phyloP scores from a whole-genome alignment of 305 asterid genomes.

The Stenogyne calaminthoides region DNA sequence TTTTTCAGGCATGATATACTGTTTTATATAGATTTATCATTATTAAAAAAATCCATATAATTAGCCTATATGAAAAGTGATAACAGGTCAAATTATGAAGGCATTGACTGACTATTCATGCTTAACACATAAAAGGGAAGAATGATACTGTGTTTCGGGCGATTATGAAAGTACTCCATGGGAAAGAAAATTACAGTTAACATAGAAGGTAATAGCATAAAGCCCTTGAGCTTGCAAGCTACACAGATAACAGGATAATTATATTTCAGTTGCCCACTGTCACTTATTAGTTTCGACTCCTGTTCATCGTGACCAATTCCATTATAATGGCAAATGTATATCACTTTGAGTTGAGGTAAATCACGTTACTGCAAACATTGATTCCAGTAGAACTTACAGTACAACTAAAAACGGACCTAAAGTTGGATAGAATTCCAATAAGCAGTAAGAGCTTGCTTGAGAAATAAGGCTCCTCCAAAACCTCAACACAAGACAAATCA shows the following conservation, averaged over 20 bases:
- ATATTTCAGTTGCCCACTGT: slow-evolving; percentile 15
- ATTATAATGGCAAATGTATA: slow-evolving; percentile 23
- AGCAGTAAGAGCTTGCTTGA: slow-evolving; percentile 82
- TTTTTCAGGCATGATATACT: slow-evolving; percentile 31
- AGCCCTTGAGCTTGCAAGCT: slow-evolving; percentile 6
- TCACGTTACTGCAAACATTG: slow-evolving; percentile 12
- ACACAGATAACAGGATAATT: not conserved
- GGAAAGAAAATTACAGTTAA: not conserved
- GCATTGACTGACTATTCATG: slow-evolving; percentile 3
- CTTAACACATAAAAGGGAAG: not conserved
- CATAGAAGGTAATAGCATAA: slow-evolving; percentile 6
- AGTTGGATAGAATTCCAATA: slow-evolving; percentile 65
- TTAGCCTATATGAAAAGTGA: slow-evolving; percentile 7
- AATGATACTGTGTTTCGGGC: not conserved
- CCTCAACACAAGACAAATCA: slow-evolving; percentile 64
- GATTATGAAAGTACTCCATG: not conserved
- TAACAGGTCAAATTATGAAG: slow-evolving; percentile 8
- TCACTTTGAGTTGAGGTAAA: slow-evolving; percentile 10
- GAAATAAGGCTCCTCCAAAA: slow-evolving; percentile 76
- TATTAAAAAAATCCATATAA: slow-evolving; percentile 7
- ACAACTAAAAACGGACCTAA: slow-evolving; percentile 59
- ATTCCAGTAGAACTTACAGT: slow-evolving; percentile 10
- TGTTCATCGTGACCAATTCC: slow-evolving; percentile 8
- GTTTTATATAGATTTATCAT: no score
- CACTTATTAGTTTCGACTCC: slow-evolving; percentile 5